Evolutionary conservation across 805 yeast genomes (phyloP), one percentile per base, ranked within the genome.

Genomic region (Candida sakaeoensis): DNA sequence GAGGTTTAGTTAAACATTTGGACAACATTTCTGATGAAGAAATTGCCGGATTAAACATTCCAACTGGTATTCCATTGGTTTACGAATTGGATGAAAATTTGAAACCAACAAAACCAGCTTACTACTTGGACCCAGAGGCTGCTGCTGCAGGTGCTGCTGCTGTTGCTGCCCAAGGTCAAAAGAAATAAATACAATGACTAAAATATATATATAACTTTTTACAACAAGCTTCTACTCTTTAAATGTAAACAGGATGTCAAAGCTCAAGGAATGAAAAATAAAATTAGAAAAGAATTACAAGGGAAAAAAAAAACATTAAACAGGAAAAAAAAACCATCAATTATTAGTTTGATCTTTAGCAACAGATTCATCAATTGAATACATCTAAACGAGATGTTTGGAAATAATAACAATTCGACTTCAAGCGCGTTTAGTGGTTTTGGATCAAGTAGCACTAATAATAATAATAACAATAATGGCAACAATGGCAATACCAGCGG

Each of bases 121-220:
- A 90, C 80, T 90, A 90, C 82, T 83, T 90, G 72, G 98, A 90
- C 74, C 98, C 98, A 60, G 97, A 88, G 75, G 98, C 97, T 60
- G 98, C 98, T 60, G 96, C 90, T 51, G 96, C 96, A 41, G 98
- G 98, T 78, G 98, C 97, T 52, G 97, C 97, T 62, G 96, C 96
- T 46, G 98, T 90, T 57, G 98, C 97, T 58, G 87, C 87, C 58
- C 98, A 90, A 76, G 98, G 98, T 30, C 52, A 65, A 26, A 68
- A 68, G 62, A 64, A 65, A 53, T 63, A 59, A 43, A 36, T 37
- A n/a, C n/a, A n/a, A n/a, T n/a, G n/a, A n/a, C n/a, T n/a, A n/a
- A n/a, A n/a, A n/a, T n/a, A n/a, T n/a, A n/a, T n/a, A n/a, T n/a
- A n/a, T n/a, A n/a, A n/a, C n/a, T n/a, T n/a, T n/a, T n/a, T n/a